Base-by-base conservation (phyloP, 2,329 filamentous ascomycete species). In the Ophiostoma sp. region DNA sequence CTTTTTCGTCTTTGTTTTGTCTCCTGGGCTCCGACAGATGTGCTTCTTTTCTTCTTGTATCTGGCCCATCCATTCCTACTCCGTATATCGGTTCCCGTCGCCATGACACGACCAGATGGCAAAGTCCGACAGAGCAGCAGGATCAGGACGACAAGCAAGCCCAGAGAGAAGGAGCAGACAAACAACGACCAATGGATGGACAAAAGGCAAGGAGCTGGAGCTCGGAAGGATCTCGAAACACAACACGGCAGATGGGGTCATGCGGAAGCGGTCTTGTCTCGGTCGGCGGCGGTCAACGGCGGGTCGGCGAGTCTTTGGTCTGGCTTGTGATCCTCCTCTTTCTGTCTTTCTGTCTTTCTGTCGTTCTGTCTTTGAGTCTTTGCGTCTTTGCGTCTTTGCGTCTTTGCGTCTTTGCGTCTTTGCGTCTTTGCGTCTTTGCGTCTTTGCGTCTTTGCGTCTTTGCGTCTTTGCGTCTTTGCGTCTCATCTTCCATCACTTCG, bases 231-330 rank as follows among this genome's bases (percentile, higher is more conserved):
- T 69, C 60, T 44, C 55, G 40, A 66, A 66, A 64, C 38, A 55
- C 58, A 27, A 27, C 27, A 49, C 67, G 55, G 66, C 55, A 38
- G n/a, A 12, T 5, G 11, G 38, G 55, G 55, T 60, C 27, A 60
- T 60, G 55, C 27, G 55, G 55, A 14, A 60, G 55, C 55, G 55
- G 55, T 14, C 55, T 5, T 60, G 55, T 60, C 55, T 38, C 55
- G 55, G 55, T 60, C 55, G 55, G 27, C 55, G 11, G 27, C 55
- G 18, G 49, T 55, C 64, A 49, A 42, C n/a, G 42, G 58, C 66
- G 14, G 44, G 66, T 41, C 62, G 66, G 52, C 66, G 45, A 64
- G 66, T 47, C 66, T 16, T 60, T n/a, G 45, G 49, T 62, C 41
- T 66, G 52, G 63, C 47, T 40, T 42, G 64, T 68, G 44, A 11